These are phyloP conservation scores for Drechslerella stenobrocha DNA, from an alignment of 2,329 filamentous ascomycete genomes.

Conservation along the genomic window DNA sequence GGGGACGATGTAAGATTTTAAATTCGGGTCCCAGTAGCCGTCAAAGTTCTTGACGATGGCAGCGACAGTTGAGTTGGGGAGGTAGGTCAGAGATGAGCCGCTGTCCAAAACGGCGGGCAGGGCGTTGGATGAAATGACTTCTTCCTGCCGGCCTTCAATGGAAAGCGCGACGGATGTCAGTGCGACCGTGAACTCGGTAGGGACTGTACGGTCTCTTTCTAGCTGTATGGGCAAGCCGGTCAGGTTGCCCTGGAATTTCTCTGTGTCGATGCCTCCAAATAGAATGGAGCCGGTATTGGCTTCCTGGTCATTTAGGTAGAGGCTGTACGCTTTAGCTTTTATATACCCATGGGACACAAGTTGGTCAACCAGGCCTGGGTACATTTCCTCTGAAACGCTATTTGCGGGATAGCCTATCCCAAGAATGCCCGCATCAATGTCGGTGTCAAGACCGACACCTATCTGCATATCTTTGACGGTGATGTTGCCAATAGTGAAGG, in stretches of 20 bases:
- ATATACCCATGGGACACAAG: constrained; percentile 67
- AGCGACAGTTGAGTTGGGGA: constrained; percentile 44
- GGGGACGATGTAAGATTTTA: constrained; percentile 58
- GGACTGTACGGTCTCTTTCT: constrained; percentile 58
- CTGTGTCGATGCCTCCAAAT: constrained; percentile 76
- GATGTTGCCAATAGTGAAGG: constrained; percentile 54
- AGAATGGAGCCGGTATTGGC: constrained; percentile 71
- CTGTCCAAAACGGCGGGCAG: constrained; percentile 71
- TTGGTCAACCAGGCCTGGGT: constrained; percentile 67
- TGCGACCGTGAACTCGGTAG: constrained; percentile 69
- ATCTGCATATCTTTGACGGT: constrained; percentile 54
- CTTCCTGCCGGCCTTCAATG: constrained; percentile 54
- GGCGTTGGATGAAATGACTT: constrained; percentile 57
- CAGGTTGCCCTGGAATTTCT: constrained; percentile 69
- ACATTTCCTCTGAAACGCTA: constrained; percentile 55
- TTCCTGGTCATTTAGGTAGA: constrained; percentile 65
- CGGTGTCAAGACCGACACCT: constrained; percentile 54
- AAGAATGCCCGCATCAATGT: constrained; percentile 62
- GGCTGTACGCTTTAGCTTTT: constrained; percentile 67
- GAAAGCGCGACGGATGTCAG: constrained; percentile 63
- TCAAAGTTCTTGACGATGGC: constrained; percentile 21
- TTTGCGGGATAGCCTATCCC: constrained; percentile 56
- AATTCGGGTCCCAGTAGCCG: constrained; percentile 27
- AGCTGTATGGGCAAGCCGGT: constrained; percentile 69
- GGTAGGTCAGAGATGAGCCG: constrained; percentile 52